phyloP scores from a whole-genome alignment of 257 asterid species.

The Catharanthus roseus region DNA sequence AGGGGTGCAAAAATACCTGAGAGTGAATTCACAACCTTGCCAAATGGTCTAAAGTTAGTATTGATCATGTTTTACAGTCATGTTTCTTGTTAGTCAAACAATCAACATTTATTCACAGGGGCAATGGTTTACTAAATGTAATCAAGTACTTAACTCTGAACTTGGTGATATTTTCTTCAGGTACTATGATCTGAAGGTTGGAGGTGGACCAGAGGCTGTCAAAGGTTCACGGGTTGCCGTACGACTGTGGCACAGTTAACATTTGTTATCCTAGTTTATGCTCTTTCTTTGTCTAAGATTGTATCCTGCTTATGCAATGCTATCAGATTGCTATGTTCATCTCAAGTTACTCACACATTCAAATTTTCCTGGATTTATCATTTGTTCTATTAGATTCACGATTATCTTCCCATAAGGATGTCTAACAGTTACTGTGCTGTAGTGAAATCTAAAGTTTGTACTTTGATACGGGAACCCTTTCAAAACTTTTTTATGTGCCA shows the following conservation, averaged over 20 bases:
- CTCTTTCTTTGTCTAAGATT: constrained; percentile 19
- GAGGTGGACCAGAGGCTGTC: constrained; percentile 75
- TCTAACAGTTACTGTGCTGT: background rate
- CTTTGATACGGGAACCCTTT: background rate
- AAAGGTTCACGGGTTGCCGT: constrained; percentile 99
- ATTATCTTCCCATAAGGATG: background rate
- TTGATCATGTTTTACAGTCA: background rate
- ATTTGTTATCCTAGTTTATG: constrained; percentile 40
- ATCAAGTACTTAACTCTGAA: constrained; percentile 3
- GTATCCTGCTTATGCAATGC: constrained; percentile 2
- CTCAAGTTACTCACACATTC: background rate
- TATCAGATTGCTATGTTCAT: background rate
- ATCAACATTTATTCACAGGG: background rate
- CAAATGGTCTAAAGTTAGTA: constrained; percentile 92
- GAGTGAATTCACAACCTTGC: constrained; percentile 72
- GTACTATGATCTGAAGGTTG: constrained; percentile 90
- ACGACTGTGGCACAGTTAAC: constrained; percentile 66
- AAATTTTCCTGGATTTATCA: background rate
- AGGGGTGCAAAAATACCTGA: constrained; percentile 87
- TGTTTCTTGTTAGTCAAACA: background rate
- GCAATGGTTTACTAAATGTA: background rate
- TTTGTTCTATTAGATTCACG: constrained; percentile 2
- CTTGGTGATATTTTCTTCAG: constrained; percentile 34
- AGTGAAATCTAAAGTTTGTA: background rate
- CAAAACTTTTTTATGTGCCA: too few relatives aligned